phyloP scores from a whole-genome alignment of 305 asterid species.

The Petunia hybrid region DNA sequence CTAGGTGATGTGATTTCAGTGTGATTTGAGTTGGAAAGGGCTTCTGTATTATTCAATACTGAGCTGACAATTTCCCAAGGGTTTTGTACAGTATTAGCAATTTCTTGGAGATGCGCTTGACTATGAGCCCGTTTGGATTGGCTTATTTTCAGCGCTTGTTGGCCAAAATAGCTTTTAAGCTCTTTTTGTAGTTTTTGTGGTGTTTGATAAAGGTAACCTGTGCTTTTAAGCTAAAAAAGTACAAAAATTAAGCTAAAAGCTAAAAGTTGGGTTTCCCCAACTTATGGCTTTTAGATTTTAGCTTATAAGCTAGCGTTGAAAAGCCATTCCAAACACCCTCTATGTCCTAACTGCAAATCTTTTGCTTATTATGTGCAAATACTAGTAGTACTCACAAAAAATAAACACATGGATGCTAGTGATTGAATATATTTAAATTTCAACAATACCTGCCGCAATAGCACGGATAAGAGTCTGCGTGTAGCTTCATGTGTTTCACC shows the following conservation, averaged over 20 bases:
- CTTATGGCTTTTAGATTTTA: too few relatives aligned
- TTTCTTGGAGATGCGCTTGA: neutral
- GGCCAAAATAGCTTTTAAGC: too few relatives aligned
- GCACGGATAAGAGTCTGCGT: constrained; percentile 85
- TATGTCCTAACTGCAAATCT: neutral
- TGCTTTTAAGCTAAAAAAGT: too few relatives aligned
- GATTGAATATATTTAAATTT: neutral
- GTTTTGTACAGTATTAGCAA: neutral
- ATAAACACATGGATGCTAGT: neutral
- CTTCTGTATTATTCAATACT: constrained; percentile 14
- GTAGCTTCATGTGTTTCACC: constrained; percentile 97
- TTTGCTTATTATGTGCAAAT: neutral
- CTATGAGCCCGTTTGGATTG: too few relatives aligned
- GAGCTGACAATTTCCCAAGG: neutral
- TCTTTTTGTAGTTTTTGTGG: too few relatives aligned
- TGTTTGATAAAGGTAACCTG: too few relatives aligned
- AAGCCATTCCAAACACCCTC: too few relatives aligned
- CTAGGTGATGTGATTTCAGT: neutral
- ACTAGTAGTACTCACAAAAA: neutral
- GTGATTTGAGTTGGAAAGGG: neutral
- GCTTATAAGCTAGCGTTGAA: too few relatives aligned
- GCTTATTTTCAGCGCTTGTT: too few relatives aligned
- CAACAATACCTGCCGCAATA: constrained; percentile 84
- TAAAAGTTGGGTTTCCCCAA: too few relatives aligned
- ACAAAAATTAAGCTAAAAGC: too few relatives aligned